Conservation (phyloP, 1,284 basidiomycete species). For the Moesziomyces antarcticus region DNA sequence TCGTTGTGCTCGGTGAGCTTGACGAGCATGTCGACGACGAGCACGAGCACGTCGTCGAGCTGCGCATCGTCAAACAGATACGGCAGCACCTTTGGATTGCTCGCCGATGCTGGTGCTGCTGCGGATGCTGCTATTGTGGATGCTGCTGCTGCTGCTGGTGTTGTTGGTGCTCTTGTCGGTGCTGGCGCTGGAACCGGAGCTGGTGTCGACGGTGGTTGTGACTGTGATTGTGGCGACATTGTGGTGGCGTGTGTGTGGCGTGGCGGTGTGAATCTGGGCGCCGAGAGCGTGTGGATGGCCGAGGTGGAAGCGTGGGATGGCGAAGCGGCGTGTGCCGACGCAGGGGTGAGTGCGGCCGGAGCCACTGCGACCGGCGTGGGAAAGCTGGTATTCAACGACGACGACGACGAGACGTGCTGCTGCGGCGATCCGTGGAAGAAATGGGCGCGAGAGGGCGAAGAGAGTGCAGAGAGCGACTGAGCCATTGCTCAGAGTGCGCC, state of each 20-base stretch:
- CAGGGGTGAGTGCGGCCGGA: conserved; percentile 13
- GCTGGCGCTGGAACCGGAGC: neutral
- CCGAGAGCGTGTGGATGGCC: conserved; percentile 4
- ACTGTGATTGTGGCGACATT: no score
- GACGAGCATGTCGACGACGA: conserved; percentile 65
- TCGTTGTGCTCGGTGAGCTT: conserved; percentile 66
- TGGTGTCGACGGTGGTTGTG: neutral
- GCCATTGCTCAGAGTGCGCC: conserved; percentile 12
- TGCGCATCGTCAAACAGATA: conserved; percentile 63
- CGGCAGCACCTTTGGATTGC: conserved; percentile 44
- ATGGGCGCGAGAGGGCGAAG: conserved; percentile 8
- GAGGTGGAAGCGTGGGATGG: conserved; percentile 12
- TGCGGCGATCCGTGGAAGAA: no score
- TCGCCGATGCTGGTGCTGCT: neutral
- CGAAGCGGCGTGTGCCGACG: conserved; percentile 24
- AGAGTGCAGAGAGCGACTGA: conserved; percentile 10
- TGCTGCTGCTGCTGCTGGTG: neutral
- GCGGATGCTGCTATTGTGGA: neutral
- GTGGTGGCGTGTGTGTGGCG: no score
- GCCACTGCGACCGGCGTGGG: conserved; percentile 11
- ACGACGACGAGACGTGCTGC: neutral
- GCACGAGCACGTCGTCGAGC: conserved; percentile 59
- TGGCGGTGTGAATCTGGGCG: neutral
- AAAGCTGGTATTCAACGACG: conserved; percentile 12
- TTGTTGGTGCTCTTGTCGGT: neutral